These are phyloP conservation scores for Serendipita sp. DNA, from an alignment of 768 basidiomycete genomes.

Conservation along the genomic window DNA sequence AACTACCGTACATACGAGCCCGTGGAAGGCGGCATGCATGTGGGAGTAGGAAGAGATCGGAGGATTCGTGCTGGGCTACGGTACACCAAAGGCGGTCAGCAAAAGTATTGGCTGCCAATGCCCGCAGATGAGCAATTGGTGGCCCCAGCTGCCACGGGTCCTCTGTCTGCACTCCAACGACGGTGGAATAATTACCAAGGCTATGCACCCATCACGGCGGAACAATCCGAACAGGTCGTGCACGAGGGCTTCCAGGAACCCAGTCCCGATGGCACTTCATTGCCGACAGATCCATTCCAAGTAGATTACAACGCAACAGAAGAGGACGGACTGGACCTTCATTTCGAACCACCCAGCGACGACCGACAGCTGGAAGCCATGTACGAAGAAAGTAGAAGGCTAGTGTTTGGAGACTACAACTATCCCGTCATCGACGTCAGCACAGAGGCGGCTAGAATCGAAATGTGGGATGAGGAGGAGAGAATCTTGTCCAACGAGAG, in stretches of 20 bases:
- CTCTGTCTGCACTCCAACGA: constrained; percentile 27
- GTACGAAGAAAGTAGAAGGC: constrained; percentile 57
- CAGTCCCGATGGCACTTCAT: constrained; percentile 17
- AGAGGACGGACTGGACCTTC: constrained; percentile 12
- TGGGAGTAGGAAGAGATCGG: constrained; percentile 69
- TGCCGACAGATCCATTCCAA: constrained; percentile 15
- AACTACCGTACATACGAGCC: constrained; percentile 95
- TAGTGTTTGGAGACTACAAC: constrained; percentile 80
- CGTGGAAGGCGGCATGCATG: constrained; percentile 82
- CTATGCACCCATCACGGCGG: constrained; percentile 55
- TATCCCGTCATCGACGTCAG: constrained; percentile 84
- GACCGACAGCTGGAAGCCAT: constrained; percentile 58
- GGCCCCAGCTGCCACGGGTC: constrained; percentile 28
- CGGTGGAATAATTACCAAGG: constrained; percentile 33
- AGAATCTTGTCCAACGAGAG: constrained; percentile 61
- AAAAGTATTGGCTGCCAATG: constrained; percentile 92
- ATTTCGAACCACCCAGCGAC: constrained; percentile 18
- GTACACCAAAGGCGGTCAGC: constrained; percentile 77
- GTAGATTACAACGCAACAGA: constrained; percentile 30
- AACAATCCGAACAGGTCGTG: constrained; percentile 46
- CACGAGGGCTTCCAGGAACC: constrained; percentile 27
- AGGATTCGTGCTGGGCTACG: constrained; percentile 84
- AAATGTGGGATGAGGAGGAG: constrained; percentile 76
- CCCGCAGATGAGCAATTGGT: constrained; percentile 26
- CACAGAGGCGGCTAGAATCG: constrained; percentile 45